Base-by-base conservation (phyloP, 2,329 filamentous ascomycete species). In the Ceratocystis colombiana region DNA sequence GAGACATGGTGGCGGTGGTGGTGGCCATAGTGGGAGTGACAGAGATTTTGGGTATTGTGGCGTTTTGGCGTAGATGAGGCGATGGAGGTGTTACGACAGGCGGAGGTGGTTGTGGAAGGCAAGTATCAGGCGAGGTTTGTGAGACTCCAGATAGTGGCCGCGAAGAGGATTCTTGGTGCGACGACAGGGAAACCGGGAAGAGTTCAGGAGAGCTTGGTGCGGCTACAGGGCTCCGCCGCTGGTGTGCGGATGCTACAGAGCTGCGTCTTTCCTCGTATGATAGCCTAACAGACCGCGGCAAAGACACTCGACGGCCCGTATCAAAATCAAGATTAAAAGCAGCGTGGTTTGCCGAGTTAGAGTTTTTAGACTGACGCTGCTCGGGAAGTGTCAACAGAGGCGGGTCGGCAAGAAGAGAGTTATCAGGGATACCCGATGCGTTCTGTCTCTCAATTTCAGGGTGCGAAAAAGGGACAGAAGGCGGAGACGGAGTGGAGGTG, bases 401-500 rank as follows among this genome's bases (percentile, higher is more conserved):
- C 66, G 78, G 79, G 66, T 82, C 77, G 70, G 78, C 77, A 20
- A 77, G 74, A 17, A 75, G 76, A 55, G 75, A 74, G 64, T 73
- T 75, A 63, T 65, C 63, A 5, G 59, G 73, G 64, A 79, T 77
- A 62, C 72, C 69, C 2, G 74, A 71, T 71, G 75, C 70, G 68
- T 73, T 71, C 15, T 73, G 74, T 33, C 74, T 69, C 69, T 77
- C 74, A 64, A 80, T 74, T 28, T 74, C 70, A 7, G 79, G 79
- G 64, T 80, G 78, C 17, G 74, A 73, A 44, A 84, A 75, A 15
- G 80, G 81, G 7, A 84, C 73, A 5, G 79, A 70, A 10, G 82
- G 81, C 46, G 79, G 80, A 5, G 79, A 79, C 17, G 82, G 82
- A 17, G 80, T 80, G 15, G 82, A 84, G 17, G 77, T 77, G 30